Evolutionary conservation across 306 rosid species (phyloP), one percentile per base, ranked within the genome.

Genomic region (Alnus rubra): DNA sequence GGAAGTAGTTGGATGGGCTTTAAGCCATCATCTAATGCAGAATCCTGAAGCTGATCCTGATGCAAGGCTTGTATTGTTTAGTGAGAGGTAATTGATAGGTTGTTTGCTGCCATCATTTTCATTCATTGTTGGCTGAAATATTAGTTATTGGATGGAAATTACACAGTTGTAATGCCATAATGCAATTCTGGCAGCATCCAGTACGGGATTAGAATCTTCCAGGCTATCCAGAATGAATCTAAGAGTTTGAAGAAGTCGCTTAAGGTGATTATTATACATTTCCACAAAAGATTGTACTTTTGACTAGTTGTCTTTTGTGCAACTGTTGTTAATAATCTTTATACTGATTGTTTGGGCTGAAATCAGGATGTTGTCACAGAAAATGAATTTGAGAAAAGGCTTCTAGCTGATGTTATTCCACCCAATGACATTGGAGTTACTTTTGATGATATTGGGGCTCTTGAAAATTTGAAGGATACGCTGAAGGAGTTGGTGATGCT

Each of bases 401-500:
- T 96, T 76, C 83, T 96, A 75, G 93, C 90, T 65, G 99, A 96
- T 81, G 99, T 96, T 81, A 96, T 96, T 82, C 99, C 99, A 3
- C 98, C 99, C 19, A 91, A 82, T 74, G 99, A 96, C 84, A 93
- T 96, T 76, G 99, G 98, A 74, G 99, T 96, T 68, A 96, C 99
- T 51, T 96, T 96, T 90, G 98, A 96, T 85, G 99, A 96, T 80
- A 96, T 96, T 86, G 99, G 99, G 51, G 99, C 99, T 80, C 98
- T 96, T 83, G 99, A 96, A 87, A 90, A 96, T 81, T 97, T 96
- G 76, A 96, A 96, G 88, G 98, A 96, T 86, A 96, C 99, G 18
- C 74, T 96, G 82, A 96, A 96, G 88, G 99, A 96, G 82, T 86
- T 96, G 90, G 99, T 93, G 84, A 96, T 96, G 99, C 98, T 96